Conservation (phyloP, 495 filamentous ascomycete species). For the Aspergillus coremiiformis region DNA sequence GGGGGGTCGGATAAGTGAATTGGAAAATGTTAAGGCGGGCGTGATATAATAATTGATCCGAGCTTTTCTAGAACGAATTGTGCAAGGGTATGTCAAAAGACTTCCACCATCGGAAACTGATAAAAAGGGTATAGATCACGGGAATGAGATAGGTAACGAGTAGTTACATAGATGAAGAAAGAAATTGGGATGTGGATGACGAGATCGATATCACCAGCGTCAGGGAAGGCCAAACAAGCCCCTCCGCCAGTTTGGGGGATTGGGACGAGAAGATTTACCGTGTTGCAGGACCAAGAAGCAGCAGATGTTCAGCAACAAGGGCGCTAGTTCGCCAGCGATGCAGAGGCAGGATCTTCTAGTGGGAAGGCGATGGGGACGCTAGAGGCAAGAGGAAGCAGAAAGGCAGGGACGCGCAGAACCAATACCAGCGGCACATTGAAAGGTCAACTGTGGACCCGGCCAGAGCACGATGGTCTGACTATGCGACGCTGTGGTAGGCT, state of each 20-base stretch:
- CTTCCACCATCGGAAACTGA: conserved; percentile 7
- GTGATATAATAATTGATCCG: conserved; percentile 10
- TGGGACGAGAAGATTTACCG: conserved; percentile 17
- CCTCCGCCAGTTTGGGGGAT: conserved; percentile 16
- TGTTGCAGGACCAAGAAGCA: conserved; percentile 15
- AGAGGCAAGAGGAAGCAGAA: conserved; percentile 17
- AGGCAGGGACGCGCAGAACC: conserved; percentile 16
- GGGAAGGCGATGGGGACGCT: conserved; percentile 6
- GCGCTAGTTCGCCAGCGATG: conserved; percentile 15
- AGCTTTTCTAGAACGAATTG: conserved; percentile 14
- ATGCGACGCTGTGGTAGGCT: conserved; percentile 2
- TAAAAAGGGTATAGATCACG: conserved; percentile 10
- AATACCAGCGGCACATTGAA: conserved; percentile 29
- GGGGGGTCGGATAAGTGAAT: neutral
- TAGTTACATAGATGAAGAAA: neutral
- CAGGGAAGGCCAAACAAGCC: conserved; percentile 4
- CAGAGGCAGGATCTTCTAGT: conserved; percentile 13
- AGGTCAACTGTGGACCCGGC: conserved; percentile 23
- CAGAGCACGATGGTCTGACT: conserved; percentile 35
- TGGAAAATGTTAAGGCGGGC: neutral
- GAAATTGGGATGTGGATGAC: conserved; percentile 11
- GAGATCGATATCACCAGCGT: conserved; percentile 16
- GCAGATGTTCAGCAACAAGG: conserved; percentile 12
- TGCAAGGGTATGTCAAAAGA: conserved; percentile 7
- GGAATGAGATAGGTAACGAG: conserved; percentile 1